Evolutionary conservation across 257 asterid genomes (phyloP), one percentile per base, ranked within the genome.

Genomic region (Cruciata laevipes): DNA sequence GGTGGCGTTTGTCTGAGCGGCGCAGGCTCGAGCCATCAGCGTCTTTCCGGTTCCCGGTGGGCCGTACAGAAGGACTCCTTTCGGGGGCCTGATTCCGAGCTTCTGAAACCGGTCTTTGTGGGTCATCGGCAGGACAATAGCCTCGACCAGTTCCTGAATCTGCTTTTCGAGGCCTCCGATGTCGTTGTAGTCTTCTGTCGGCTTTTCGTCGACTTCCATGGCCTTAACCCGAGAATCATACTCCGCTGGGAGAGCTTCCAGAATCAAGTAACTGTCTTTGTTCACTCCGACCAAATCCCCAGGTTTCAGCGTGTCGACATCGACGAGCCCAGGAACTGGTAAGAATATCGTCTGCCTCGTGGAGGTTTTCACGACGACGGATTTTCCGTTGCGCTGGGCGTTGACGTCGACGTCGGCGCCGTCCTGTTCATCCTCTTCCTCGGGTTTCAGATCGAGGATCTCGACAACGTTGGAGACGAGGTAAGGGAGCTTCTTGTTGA

Each of bases 211-310:
- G 58, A 93, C 98, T 82, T 90, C 97, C 97, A 93, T 93, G 53
- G 98, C 98, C 87, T 93, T 93, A 32, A 90, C 98, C 69, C 96
- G 90, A 58, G 98, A 90, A 73, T 90, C 98, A 66, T 85, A 93
- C 83, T 93, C 98, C 1, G 96, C 88, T 17, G 98, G 98, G 76
- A 93, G 76, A 64, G 98, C 88, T 67, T 93, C 98, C 81, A 93
- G 77, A 71, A 93, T 93, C 74, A 93, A 85, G 73, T 88, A 93
- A 73, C 97, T 93, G 79, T 93, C 98, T 74, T 93, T 93, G 84
- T 93, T 93, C 24, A 93, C 98, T 65, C 98, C 98, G 77, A 93
- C 98, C 69, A 93, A 86, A 84, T 93, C 98, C 20, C 98, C 96
- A 37, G 97, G 98, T 82, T 93, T 93, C 73, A 93, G 80, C 37